Conservation (phyloP, 2,329 filamentous ascomycete genomes). For the Aspergillus bombycis region DNA sequence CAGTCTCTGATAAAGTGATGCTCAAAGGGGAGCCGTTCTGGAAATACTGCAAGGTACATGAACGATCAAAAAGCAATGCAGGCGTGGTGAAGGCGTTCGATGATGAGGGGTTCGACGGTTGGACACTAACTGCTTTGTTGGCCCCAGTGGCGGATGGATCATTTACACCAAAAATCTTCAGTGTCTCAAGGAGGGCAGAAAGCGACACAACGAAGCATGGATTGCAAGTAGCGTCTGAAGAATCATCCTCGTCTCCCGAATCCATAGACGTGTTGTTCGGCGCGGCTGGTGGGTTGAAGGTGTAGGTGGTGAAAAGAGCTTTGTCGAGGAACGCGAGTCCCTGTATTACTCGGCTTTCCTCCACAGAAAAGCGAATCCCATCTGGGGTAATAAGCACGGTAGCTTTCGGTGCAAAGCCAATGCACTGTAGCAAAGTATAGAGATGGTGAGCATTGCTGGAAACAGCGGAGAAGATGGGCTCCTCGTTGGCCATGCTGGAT, state of each 20-base stretch:
- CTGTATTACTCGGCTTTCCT: slow-evolving; percentile 90
- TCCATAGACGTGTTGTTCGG: slow-evolving; percentile 22
- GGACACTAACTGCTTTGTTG: slow-evolving; percentile 32
- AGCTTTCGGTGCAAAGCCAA: slow-evolving; percentile 62
- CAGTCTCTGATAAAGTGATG: slow-evolving; percentile 82
- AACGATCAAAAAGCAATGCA: slow-evolving; percentile 78
- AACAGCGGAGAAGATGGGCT: slow-evolving; percentile 61
- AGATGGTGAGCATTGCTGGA: slow-evolving; percentile 65
- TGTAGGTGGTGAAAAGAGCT: slow-evolving; percentile 83
- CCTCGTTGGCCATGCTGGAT: slow-evolving; percentile 22
- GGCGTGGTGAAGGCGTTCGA: slow-evolving; percentile 82
- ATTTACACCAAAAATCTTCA: slow-evolving; percentile 90
- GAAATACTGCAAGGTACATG: slow-evolving; percentile 80
- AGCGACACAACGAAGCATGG: slow-evolving; percentile 87
- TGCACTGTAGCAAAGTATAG: slow-evolving; percentile 63
- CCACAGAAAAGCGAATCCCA: slow-evolving; percentile 83
- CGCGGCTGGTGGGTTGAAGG: slow-evolving; percentile 58
- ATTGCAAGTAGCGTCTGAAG: slow-evolving; percentile 43
- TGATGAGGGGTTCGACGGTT: slow-evolving; percentile 45
- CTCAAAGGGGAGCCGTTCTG: slow-evolving; percentile 76
- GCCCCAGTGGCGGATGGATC: slow-evolving; percentile 51
- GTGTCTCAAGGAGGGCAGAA: slow-evolving; percentile 82
- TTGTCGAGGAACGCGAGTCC: slow-evolving; percentile 86
- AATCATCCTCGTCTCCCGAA: slow-evolving; percentile 42
- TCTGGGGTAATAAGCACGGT: slow-evolving; percentile 78